phyloP scores from a whole-genome alignment of 2,329 filamentous ascomycete genomes.

The Botryotinia narcissicola region DNA sequence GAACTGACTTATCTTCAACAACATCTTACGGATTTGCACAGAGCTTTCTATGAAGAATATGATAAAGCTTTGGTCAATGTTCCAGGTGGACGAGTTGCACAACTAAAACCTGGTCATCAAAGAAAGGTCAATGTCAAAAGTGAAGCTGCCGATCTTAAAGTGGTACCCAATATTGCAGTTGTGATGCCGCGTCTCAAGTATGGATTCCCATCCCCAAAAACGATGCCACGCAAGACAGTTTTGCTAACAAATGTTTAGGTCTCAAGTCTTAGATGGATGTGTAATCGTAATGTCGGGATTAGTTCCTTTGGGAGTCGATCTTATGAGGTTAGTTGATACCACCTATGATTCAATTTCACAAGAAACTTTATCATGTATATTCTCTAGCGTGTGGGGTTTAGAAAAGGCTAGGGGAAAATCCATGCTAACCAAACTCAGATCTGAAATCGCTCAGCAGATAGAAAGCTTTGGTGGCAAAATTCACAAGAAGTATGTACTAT shows the following conservation, averaged over 20 bases:
- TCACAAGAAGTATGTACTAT: conserved; percentile 40
- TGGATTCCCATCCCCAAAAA: conserved; percentile 8
- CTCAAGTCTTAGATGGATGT: conserved; percentile 68
- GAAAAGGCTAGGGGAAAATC: not conserved
- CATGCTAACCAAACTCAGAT: conserved; percentile 45
- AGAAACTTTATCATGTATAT: conserved; percentile 23
- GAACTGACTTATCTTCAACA: conserved; percentile 76
- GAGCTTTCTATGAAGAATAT: conserved; percentile 79
- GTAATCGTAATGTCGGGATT: conserved; percentile 88
- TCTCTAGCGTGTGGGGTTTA: conserved; percentile 21
- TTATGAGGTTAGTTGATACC: conserved; percentile 50
- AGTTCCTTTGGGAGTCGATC: conserved; percentile 76
- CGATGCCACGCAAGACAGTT: not conserved
- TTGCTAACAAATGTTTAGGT: conserved; percentile 36
- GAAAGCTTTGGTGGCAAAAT: conserved; percentile 77
- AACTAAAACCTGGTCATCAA: conserved; percentile 39
- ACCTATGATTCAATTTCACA: not conserved
- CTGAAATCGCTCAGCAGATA: conserved; percentile 85
- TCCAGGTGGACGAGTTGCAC: conserved; percentile 43
- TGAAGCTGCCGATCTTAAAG: conserved; percentile 46
- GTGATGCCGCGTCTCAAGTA: conserved; percentile 81
- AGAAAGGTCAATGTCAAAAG: conserved; percentile 48
- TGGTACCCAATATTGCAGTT: conserved; percentile 79
- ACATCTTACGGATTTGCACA: conserved; percentile 73
- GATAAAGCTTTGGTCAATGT: conserved; percentile 50